phyloP scores from a whole-genome alignment of 345 rosid genomes.

The Boechera stricta region DNA sequence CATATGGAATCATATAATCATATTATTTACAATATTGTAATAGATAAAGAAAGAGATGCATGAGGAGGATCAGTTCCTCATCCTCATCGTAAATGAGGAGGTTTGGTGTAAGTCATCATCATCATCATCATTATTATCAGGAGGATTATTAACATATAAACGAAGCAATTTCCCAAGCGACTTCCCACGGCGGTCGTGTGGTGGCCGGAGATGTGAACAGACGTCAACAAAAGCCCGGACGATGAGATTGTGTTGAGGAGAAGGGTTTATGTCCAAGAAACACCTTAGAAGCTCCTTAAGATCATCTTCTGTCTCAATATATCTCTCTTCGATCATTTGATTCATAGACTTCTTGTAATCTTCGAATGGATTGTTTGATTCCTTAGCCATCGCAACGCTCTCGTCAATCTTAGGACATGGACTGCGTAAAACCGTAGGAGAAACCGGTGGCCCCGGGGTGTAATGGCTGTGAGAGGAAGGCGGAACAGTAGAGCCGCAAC shows the following conservation, averaged over 20 bases:
- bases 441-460: slow-evolving; percentile 35
- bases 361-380: slow-evolving; percentile 43
- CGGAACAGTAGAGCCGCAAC: slow-evolving; percentile 30
- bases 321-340: slow-evolving; percentile 43
- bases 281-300: slow-evolving; percentile 46
- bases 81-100: slow-evolving; percentile 5
- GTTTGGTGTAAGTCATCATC: not conserved
- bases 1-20: slow-evolving; percentile 12
- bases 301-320: slow-evolving; percentile 41
- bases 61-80: slow-evolving; percentile 3
- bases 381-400: slow-evolving; percentile 42
- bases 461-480: slow-evolving; percentile 31
- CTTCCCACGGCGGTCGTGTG: slow-evolving; percentile 44
- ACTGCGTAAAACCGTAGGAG: slow-evolving; percentile 45
- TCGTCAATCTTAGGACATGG: slow-evolving; percentile 48
- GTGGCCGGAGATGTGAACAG: slow-evolving; percentile 43
- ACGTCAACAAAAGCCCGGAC: slow-evolving; percentile 43
- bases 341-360: slow-evolving; percentile 46
- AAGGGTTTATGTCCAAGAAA: slow-evolving; percentile 49
- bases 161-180: slow-evolving; percentile 43
- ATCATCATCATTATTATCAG: slow-evolving; percentile 1
- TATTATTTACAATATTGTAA: slow-evolving; percentile 23
- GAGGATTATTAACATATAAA: slow-evolving; percentile 39
- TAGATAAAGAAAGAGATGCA: not conserved
- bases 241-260: slow-evolving; percentile 42